Conservation (phyloP, 208 protist genomes). For the Leishmania gerbilli region DNA sequence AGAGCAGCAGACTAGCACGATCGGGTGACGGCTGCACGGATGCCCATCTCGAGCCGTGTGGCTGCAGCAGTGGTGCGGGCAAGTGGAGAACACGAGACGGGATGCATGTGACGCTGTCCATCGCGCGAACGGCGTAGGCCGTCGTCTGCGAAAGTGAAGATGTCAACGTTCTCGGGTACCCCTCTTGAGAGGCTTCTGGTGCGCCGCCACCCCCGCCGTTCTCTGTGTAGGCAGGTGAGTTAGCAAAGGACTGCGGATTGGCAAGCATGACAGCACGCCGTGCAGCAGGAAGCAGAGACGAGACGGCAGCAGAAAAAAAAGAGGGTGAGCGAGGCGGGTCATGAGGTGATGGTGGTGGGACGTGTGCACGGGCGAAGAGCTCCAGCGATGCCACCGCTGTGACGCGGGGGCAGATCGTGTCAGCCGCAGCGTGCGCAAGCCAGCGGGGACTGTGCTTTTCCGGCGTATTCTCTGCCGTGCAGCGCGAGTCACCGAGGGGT, state of each 20-base stretch:
- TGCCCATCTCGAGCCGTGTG: background rate
- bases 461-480: background rate
- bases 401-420: background rate
- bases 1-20: slow-evolving; percentile 28
- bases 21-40: slow-evolving; percentile 30
- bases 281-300: background rate
- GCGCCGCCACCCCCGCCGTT: background rate
- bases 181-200: background rate
- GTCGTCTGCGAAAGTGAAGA: background rate
- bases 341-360: background rate
- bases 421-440: background rate
- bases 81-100: slow-evolving; percentile 21
- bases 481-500: background rate
- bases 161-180: background rate
- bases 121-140: background rate
- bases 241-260: background rate
- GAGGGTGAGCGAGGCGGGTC: background rate
- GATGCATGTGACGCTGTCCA: slow-evolving; percentile 14
- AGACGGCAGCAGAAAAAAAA: background rate
- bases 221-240: background rate
- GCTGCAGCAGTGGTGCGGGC: slow-evolving; percentile 14
- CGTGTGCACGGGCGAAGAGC: background rate
- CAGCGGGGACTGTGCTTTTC: background rate
- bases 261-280: background rate
- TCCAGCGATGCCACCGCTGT: background rate